Percentiles rank a stretch among this genome's conserved stretches.
Conservation (phyloP, 768 basidiomycete genomes). For the Lactarius pseudohatsudake region DNA sequence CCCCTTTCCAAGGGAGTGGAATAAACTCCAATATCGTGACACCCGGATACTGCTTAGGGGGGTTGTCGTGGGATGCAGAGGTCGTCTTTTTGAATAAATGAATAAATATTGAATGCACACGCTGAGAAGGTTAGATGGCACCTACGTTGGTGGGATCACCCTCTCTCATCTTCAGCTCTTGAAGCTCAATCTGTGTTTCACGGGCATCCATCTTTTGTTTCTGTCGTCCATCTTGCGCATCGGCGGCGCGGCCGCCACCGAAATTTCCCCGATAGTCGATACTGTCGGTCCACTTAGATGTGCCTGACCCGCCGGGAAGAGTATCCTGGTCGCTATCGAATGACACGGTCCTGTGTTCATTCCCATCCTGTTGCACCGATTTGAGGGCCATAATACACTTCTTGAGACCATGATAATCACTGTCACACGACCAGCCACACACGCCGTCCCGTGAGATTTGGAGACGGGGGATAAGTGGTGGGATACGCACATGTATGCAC, state of each 20-base stretch:
- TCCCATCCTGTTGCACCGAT: slow-evolving; percentile 4
- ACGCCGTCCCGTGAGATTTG: not conserved
- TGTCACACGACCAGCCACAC: slow-evolving; percentile 16
- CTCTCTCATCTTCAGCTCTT: not conserved
- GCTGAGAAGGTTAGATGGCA: not conserved
- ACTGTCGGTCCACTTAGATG: not conserved
- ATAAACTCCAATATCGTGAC: not conserved
- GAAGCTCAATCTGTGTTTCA: not conserved
- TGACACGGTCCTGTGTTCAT: not conserved
- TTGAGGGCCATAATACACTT: slow-evolving; percentile 24
- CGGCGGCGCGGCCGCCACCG: not conserved
- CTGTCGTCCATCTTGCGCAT: not conserved
- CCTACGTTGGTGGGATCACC: not conserved
- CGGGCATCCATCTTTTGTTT: not conserved
- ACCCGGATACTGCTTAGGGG: not conserved
- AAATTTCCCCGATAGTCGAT: no score
- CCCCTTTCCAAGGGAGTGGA: not conserved
- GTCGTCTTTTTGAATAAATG: slow-evolving; percentile 1
- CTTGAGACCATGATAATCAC: slow-evolving; percentile 29
- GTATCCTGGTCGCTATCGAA: slow-evolving; percentile 11
- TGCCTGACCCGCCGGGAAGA: not conserved
- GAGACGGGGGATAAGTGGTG: not conserved
- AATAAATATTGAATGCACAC: not conserved
- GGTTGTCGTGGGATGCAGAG: not conserved
- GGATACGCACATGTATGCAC: slow-evolving; percentile 29